Evolutionary conservation across 176 grass and related monocot genomes (phyloP), one percentile per base, ranked within the genome.

Genomic region (Oryza meyeriana): DNA sequence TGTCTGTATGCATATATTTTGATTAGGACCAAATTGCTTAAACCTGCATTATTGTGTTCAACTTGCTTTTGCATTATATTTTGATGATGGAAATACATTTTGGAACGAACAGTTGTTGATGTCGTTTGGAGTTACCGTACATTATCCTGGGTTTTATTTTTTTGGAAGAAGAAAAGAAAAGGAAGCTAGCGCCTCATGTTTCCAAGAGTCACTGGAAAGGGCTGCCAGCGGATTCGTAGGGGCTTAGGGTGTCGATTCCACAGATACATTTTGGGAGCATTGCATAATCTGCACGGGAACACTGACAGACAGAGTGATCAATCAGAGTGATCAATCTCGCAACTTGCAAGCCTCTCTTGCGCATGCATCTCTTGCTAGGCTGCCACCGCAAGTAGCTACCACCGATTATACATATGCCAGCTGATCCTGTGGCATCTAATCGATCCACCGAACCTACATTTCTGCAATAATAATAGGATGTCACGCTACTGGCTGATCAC

Each of bases 1-100:
- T 35, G 29, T 52, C 10, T 69, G 29, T 61, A 34, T 64, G 28
- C 58, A 48, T 68, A 32, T 24, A 5, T n/a, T 69, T 75, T 75
- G 24, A 75, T 74, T 27, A 65, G 64, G 77, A 20, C 50, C 77
- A 62, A 85, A 38, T 72, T 71, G 82, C 26, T 41, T 22, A 38
- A 30, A 63, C 30, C 1, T 79, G 4, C 44, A 75, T 81, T 81
- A 86, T 81, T 81, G 77, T 69, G 73, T 16, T 22, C 33, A 74
- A 57, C 62, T 58, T 58, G 26, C 77, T 59, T 69, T 63, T 33
- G 39, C 63, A 40, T 79, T 18, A 77, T 65, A 70, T 47, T 16
- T 30, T 27, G n/a, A 12, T 27, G n/a, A 12, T 64, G 33, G 65
- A 64, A 27, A 85, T 76, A 41, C 65, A 81, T 57, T 71, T 81